Evolutionary conservation across 805 yeast species (phyloP), one percentile per base, ranked within the genome.

Genomic region (Metschnikowia colocasiae): DNA sequence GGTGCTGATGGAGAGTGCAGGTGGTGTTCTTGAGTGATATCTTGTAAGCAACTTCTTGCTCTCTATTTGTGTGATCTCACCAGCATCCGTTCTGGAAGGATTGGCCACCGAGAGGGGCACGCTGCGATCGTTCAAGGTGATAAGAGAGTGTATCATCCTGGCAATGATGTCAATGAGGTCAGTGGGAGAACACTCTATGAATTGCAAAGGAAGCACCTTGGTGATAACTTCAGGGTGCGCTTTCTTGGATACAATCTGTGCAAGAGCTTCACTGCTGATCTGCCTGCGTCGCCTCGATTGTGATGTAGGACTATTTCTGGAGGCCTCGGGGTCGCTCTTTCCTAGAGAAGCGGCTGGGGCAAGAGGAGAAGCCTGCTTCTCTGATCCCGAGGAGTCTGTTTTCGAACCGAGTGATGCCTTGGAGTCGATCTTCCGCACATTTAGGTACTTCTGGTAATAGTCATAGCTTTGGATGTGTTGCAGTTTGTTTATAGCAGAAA

Each of bases 1-100:
- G 46, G 86, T 87, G 54, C 78, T 79, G 13, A 90, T 80, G 5
- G 96, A 84, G 37, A 92, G 92, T 15, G 78, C 79, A 0, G 99
- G 98, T 3, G 97, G 96, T 0, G 92, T 83, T 52, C 97, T 76
- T 3, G 97, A 90, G 64, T 92, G 99, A 64, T 92, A 92, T 54
- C 98, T 72, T 1, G 99, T 92, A 44, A 94, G 74, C 33, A 58
- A 44, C 54, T 59, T 52, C 43, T 55, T 58, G 20, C 37, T 49
- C 26, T 53, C 52, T 6, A 52, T 56, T 15, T 52, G 50, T 9
- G 51, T 63, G 59, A 71, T 20, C 59, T 57, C 25, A 58, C 53
- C 26, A 16, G 57, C 29, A 6, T 56, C 45, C 2, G 52, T 39
- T 4, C 56, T 49, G 9, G 55, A 41, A 2, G 71, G 71, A 33